phyloP scores from a whole-genome alignment of 2,329 filamentous ascomycete genomes.

The Aspergillus ibericus region DNA sequence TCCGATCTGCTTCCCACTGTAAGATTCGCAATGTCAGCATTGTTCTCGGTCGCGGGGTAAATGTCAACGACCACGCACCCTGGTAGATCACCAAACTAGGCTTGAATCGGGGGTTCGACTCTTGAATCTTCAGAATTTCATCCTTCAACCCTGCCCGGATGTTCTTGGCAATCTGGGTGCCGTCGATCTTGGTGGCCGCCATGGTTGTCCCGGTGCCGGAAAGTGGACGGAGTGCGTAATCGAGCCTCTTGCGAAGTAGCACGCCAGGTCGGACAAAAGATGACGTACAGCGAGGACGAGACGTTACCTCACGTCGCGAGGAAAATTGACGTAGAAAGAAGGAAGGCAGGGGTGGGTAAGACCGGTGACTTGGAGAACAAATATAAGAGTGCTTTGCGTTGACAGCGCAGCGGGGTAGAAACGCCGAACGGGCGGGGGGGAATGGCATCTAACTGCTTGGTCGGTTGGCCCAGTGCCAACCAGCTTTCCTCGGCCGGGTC shows the following conservation, averaged over 20 bases:
- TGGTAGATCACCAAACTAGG: conserved; percentile 93
- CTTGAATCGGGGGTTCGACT: conserved; percentile 80
- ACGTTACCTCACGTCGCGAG: conserved; percentile 17
- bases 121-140: conserved; percentile 80
- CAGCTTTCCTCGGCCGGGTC: conserved; percentile 10
- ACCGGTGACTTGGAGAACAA: conserved; percentile 20
- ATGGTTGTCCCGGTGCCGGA: conserved; percentile 60
- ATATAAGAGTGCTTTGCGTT: conserved; percentile 16
- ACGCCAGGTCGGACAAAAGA: conserved; percentile 16
- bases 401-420: conserved; percentile 27
- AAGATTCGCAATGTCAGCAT: conserved; percentile 10
- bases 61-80: conserved; percentile 55
- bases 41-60: not conserved
- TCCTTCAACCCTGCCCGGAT: conserved; percentile 79
- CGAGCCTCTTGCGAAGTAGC: conserved; percentile 19
- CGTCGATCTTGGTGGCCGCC: conserved; percentile 90
- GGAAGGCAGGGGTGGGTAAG: conserved; percentile 9
- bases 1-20: conserved; percentile 89
- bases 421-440: conserved; percentile 25
- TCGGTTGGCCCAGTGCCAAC: conserved; percentile 3
- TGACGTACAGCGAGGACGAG: conserved; percentile 18
- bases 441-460: conserved; percentile 33
- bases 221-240: conserved; percentile 16
- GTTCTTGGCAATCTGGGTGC: conserved; percentile 87
- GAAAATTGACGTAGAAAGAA: conserved; percentile 13